Conservation (phyloP, 495 filamentous ascomycete species). For the Podospora anserina region DNA sequence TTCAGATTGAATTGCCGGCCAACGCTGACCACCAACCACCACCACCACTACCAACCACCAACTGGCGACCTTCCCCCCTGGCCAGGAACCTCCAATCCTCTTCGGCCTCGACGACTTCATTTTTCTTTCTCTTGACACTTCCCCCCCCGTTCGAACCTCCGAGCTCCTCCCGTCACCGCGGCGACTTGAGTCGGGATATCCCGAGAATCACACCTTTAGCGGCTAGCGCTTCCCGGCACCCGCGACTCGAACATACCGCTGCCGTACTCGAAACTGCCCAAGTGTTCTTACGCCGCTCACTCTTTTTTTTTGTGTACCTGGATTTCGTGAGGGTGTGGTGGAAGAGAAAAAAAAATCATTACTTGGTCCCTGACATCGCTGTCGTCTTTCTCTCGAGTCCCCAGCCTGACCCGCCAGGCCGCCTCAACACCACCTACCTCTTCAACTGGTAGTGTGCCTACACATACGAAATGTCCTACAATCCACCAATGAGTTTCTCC, state of each 20-base stretch:
- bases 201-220: constrained; percentile 9
- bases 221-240: constrained; percentile 2
- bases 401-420: background rate
- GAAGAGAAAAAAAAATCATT: background rate
- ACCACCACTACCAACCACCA: background rate
- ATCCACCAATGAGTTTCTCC: constrained; percentile 40
- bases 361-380: background rate
- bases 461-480: constrained; percentile 35
- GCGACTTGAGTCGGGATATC: constrained; percentile 7
- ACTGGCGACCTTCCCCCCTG: background rate
- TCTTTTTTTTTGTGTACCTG: background rate
- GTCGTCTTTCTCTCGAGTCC: background rate
- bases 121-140: background rate
- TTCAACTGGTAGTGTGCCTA: background rate
- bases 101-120: background rate
- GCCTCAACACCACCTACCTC: background rate
- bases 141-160: background rate
- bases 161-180: background rate
- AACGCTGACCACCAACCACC: background rate
- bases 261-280: background rate
- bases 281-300: background rate
- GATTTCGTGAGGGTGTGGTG: background rate
- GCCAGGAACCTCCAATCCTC: background rate
- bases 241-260: constrained; percentile 5
- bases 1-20: background rate